Percentiles rank a stretch among this genome's conserved stretches.
These are phyloP conservation scores for Lagenidium giganteum DNA, from an alignment of 352 stramenopile genomes.

Conservation along the genomic window DNA sequence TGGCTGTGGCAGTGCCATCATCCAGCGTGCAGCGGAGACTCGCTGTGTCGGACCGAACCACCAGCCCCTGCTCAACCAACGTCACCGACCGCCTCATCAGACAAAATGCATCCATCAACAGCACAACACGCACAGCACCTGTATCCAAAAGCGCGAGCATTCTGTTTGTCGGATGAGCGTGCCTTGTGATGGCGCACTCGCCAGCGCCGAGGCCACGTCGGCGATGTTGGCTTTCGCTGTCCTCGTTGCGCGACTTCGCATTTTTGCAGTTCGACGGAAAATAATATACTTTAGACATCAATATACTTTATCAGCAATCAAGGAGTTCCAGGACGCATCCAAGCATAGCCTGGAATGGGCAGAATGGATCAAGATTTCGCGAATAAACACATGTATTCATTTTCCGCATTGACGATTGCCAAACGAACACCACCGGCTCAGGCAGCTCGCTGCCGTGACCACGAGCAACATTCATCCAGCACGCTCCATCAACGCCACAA, in stretches of 20 bases:
- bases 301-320: too few relatives aligned
- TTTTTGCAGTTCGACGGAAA: not conserved
- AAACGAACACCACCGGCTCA: too few relatives aligned
- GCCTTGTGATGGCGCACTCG: constrained; percentile 24
- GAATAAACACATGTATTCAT: too few relatives aligned
- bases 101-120: not conserved
- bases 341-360: too few relatives aligned
- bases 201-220: constrained; percentile 44
- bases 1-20: constrained; percentile 62
- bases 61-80: constrained; percentile 46
- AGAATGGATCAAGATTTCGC: too few relatives aligned
- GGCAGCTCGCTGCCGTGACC: too few relatives aligned
- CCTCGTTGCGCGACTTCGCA: not conserved
- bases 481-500: too few relatives aligned
- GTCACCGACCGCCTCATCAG: not conserved
- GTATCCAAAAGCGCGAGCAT: constrained; percentile 69
- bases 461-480: too few relatives aligned
- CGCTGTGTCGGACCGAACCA: constrained; percentile 31
- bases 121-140: constrained; percentile 24
- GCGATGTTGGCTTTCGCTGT: constrained; percentile 57
- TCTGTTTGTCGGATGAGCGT: constrained; percentile 51
- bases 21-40: constrained; percentile 43
- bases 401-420: too few relatives aligned
- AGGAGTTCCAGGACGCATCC: too few relatives aligned
- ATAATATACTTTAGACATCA: too few relatives aligned